These are phyloP conservation scores for Calonectria pseudoturangicola DNA, from an alignment of 2,329 filamentous ascomycete species.

Conservation along the genomic window DNA sequence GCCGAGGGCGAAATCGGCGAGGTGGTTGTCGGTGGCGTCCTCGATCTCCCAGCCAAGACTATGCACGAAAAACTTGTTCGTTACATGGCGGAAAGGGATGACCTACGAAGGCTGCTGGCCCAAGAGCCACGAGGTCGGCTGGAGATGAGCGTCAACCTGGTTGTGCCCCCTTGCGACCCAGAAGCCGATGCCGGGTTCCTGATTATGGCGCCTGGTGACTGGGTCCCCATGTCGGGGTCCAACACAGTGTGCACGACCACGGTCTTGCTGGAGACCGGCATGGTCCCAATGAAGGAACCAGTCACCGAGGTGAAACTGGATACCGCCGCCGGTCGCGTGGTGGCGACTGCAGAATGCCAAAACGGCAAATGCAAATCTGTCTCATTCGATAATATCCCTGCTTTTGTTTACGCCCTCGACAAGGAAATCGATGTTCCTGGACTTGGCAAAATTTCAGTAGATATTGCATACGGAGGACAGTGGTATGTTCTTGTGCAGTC, in stretches of 20 bases:
- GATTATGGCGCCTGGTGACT: conserved; percentile 68
- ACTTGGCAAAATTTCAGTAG: conserved; percentile 62
- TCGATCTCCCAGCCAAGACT: conserved; percentile 64
- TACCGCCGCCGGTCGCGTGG: conserved; percentile 66
- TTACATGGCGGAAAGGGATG: conserved; percentile 62
- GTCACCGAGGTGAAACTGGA: conserved; percentile 64
- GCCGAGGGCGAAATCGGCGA: conserved; percentile 68
- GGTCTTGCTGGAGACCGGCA: conserved; percentile 68
- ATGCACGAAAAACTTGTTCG: conserved; percentile 69
- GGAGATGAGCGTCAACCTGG: conserved; percentile 62
- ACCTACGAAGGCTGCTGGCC: conserved; percentile 64
- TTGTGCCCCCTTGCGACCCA: conserved; percentile 66
- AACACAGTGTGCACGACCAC: conserved; percentile 67
- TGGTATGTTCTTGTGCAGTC: conserved; percentile 66
- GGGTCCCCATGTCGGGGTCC: conserved; percentile 63
- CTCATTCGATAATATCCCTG: conserved; percentile 66
- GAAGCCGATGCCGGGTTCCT: conserved; percentile 66
- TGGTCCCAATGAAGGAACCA: conserved; percentile 67
- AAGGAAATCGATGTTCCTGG: conserved; percentile 63
- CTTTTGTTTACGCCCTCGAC: conserved; percentile 64
- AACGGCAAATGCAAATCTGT: conserved; percentile 66
- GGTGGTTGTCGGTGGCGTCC: conserved; percentile 68
- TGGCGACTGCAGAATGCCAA: conserved; percentile 63
- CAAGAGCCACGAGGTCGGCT: conserved; percentile 68
- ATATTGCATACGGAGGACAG: conserved; percentile 69